Conservation (phyloP, 805 yeast genomes). For the Yamadazyma philogaea region DNA sequence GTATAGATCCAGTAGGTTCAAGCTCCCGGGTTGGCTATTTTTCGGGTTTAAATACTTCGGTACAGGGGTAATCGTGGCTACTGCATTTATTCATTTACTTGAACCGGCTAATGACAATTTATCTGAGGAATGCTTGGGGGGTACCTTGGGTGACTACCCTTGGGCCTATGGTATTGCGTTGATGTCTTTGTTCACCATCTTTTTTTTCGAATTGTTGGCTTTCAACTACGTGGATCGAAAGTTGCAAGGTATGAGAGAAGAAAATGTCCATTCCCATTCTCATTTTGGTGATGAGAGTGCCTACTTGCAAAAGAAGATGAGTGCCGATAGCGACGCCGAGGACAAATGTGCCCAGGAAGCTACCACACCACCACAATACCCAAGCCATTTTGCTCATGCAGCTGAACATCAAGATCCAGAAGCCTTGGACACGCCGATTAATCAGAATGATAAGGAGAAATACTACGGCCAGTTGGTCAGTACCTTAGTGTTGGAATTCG, state of each 20-base stretch:
- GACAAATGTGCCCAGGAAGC: conserved; percentile 5
- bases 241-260: conserved; percentile 15
- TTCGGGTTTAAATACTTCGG: conserved; percentile 74
- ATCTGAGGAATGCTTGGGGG: conserved; percentile 58
- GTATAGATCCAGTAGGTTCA: conserved; percentile 54
- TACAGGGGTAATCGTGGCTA: conserved; percentile 79
- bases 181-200: conserved; percentile 49
- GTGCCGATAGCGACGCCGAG: conserved; percentile 17
- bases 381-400: conserved; percentile 45
- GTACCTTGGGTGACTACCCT: conserved; percentile 51
- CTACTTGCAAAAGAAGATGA: conserved; percentile 24
- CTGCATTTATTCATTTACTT: conserved; percentile 73
- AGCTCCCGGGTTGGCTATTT: conserved; percentile 60
- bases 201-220: conserved; percentile 50
- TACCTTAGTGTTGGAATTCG: conserved; percentile 63
- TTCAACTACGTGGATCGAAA: conserved; percentile 44
- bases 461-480: conserved; percentile 53
- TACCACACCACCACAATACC: conserved; percentile 21
- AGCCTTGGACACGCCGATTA: conserved; percentile 32
- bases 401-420: conserved; percentile 45
- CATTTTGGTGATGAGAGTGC: conserved; percentile 49
- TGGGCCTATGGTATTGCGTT: conserved; percentile 53
- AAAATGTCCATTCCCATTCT: conserved; percentile 45
- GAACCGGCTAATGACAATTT: conserved; percentile 66
- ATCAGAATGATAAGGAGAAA: conserved; percentile 37